Evolutionary conservation across 768 basidiomycete species (phyloP), one percentile per base, ranked within the genome.

Genomic region (Boletus pseudopeckii): DNA sequence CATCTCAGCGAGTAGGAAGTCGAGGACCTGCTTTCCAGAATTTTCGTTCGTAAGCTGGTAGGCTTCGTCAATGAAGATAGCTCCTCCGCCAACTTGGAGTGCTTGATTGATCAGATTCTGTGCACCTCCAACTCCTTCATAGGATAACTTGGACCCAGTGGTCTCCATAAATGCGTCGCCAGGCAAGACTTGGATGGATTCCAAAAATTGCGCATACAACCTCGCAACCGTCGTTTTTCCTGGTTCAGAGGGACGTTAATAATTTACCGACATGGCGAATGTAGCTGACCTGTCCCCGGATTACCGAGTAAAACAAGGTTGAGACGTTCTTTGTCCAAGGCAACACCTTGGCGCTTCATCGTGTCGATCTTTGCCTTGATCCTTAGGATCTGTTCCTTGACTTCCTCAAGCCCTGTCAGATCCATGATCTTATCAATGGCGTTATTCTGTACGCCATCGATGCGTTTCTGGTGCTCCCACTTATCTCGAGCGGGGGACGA

Each of bases 1-100:
- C 83, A 88, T 88, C 64, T 88, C 86, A 0, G 86, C 84, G 1
- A 88, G 75, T 0, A 88, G 74, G 61, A 81, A 87, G 55, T 88
- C 85, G 5, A 88, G 75, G 4, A 88, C 84, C 54, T 83, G 78
- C 11, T 69, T 59, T 14, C 86, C 86, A 37, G 74, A 69, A 14
- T 61, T 62, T 58, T 78, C 70, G 44, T 66, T 74, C 0, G 79
- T 77, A 1, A 88, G 75, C 52, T 86, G 86, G 54, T 88, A 88
- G 1, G 86, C 84, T 60, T 88, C 86, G 58, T 88, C 86, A 28
- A 88, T 72, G 63, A 88, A 88, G 36, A 88, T 75, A 1, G 78
- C 72, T 0, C 86, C 87, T 45, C 86, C 86, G 0, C 85, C 86
- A 3, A 71, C 76, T 2, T 67, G 73, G 28, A 81, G 49, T 2